Conservation (phyloP, 169 alveolate species). For the Cryptosporidium viatorum region DNA sequence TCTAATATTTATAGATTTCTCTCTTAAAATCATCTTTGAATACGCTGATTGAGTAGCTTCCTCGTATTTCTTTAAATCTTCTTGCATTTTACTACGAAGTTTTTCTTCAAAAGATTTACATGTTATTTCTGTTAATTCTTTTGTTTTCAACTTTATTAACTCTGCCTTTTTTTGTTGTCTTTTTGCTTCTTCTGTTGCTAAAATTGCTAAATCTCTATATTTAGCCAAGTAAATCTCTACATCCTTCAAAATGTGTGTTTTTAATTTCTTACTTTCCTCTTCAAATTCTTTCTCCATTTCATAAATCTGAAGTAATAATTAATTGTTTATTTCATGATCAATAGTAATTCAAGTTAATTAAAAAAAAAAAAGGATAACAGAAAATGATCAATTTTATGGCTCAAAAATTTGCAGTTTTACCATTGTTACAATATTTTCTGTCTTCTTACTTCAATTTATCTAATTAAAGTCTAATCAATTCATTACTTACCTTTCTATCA, state of each 20-base stretch:
- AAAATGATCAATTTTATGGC: too few relatives aligned
- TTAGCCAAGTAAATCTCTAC: slow-evolving; percentile 55
- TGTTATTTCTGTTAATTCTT: slow-evolving; percentile 59
- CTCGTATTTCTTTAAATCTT: slow-evolving; percentile 46
- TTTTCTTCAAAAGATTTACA: slow-evolving; percentile 69
- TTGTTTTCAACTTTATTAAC: slow-evolving; percentile 48
- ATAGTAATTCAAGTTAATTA: too few relatives aligned
- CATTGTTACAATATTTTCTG: background rate
- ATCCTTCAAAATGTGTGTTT: slow-evolving; percentile 30
- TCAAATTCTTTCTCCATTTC: slow-evolving; percentile 68
- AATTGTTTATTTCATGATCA: background rate
- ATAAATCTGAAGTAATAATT: slow-evolving; percentile 18
- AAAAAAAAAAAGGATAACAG: background rate
- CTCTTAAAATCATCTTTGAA: slow-evolving; percentile 17
- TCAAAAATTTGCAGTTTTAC: background rate
- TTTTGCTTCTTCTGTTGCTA: slow-evolving; percentile 73
- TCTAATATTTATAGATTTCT: slow-evolving; percentile 40
- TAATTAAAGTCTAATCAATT: background rate
- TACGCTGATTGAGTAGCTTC: slow-evolving; percentile 64
- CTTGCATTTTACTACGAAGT: slow-evolving; percentile 40
- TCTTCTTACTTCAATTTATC: background rate
- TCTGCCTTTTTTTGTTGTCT: slow-evolving; percentile 63
- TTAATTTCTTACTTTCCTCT: slow-evolving; percentile 42
- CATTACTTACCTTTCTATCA: slow-evolving; percentile 64
- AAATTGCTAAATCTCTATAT: slow-evolving; percentile 56